Conservation (phyloP, 139 green algal species). For the Chlamydomonas sp. region DNA sequence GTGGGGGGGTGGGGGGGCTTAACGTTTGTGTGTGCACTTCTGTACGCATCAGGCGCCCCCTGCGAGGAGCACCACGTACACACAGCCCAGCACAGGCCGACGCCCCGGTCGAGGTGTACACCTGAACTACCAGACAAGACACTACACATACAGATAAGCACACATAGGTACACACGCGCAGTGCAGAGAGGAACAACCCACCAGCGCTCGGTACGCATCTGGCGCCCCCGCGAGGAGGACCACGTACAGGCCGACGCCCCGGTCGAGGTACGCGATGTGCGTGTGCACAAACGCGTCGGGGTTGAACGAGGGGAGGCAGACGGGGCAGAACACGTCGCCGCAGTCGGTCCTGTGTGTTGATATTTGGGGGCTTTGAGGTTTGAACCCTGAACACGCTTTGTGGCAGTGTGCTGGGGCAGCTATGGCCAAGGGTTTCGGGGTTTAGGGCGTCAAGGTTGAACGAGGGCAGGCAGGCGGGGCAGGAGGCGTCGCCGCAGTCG, state of each 20-base stretch:
- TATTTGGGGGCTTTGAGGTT: not conserved
- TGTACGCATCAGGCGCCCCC: no score
- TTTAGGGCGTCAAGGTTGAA: slow-evolving; percentile 69
- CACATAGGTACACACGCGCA: slow-evolving; percentile 17
- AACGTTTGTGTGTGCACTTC: not conserved
- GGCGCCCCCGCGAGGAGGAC: slow-evolving; percentile 11
- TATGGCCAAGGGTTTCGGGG: no score
- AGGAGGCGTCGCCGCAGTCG: slow-evolving; percentile 51
- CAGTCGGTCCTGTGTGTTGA: not conserved
- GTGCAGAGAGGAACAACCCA: not conserved
- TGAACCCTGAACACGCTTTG: not conserved
- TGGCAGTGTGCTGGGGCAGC: slow-evolving; percentile 23
- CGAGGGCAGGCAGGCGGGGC: slow-evolving; percentile 71
- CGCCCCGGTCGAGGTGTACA: no score
- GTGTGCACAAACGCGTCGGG: slow-evolving; percentile 70
- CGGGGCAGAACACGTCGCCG: slow-evolving; percentile 60
- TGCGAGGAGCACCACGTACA: slow-evolving; percentile 54
- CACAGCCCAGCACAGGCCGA: no score
- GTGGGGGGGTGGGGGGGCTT: not conserved
- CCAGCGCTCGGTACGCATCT: no score
- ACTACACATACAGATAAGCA: slow-evolving; percentile 10
- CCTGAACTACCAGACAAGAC: not conserved
- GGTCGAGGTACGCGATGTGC: slow-evolving; percentile 61
- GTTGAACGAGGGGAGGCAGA: slow-evolving; percentile 80
- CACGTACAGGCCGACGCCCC: slow-evolving; percentile 11